These are phyloP conservation scores for Phytophthora rubi DNA, from an alignment of 352 stramenopile genomes.

Conservation along the genomic window DNA sequence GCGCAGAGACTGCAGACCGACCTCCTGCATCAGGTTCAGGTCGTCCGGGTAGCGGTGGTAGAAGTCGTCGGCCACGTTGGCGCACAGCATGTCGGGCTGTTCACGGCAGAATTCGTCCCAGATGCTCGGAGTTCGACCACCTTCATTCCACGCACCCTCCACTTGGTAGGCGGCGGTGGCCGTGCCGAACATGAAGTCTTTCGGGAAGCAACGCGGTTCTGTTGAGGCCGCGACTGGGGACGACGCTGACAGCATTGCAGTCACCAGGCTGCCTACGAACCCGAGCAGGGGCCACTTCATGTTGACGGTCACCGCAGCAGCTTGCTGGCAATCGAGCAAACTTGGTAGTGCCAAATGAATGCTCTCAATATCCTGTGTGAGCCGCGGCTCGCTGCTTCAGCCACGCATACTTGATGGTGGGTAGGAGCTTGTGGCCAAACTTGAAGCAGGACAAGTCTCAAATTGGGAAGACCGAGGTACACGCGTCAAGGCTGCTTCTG, in stretches of 20 bases:
- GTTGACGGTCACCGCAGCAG: not conserved
- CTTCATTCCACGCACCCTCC: constrained; percentile 30
- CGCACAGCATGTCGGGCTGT: constrained; percentile 64
- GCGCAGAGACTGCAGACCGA: constrained; percentile 89
- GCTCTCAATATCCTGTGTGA: not conserved
- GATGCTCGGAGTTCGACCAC: constrained; percentile 32
- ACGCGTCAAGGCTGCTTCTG: not conserved
- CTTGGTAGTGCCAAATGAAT: constrained; percentile 2
- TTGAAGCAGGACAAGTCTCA: constrained; percentile 20
- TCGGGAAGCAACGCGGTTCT: constrained; percentile 27
- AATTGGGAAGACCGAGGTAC: constrained; percentile 9
- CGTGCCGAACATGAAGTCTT: constrained; percentile 37
- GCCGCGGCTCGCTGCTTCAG: constrained; percentile 8
- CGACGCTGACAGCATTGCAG: not conserved
- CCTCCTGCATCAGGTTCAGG: constrained; percentile 83
- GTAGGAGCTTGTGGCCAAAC: constrained; percentile 4
- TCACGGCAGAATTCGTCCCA: constrained; percentile 37
- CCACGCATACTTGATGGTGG: constrained; percentile 30
- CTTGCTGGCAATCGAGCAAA: constrained; percentile 10
- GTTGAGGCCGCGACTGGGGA: constrained; percentile 3
- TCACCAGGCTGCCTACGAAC: constrained; percentile 5
- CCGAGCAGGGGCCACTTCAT: constrained; percentile 24
- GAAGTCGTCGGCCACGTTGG: constrained; percentile 91
- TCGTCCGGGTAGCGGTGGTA: constrained; percentile 89
- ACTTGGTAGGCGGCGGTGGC: constrained; percentile 38